Percentiles rank a stretch among this genome's conserved stretches.
Conservation (phyloP, 257 asterid genomes). For the Forsythia suspensa region DNA sequence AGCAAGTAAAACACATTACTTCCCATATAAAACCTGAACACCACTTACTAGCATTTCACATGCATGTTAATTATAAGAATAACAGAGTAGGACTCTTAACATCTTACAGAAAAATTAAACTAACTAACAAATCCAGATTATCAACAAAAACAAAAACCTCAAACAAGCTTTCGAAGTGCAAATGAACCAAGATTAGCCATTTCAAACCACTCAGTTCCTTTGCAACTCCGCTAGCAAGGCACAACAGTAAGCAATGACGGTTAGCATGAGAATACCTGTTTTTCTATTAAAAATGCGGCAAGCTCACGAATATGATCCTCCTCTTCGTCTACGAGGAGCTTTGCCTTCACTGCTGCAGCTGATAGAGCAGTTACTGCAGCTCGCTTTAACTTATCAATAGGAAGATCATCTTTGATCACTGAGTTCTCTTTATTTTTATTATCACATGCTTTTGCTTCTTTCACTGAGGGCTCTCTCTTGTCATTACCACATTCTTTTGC, state of each 20-base stretch:
- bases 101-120: neutral
- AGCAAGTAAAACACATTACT: neutral
- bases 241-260: neutral
- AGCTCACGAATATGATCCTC: constrained; percentile 89
- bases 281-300: constrained; percentile 65
- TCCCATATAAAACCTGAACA: neutral
- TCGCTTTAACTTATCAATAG: constrained; percentile 50
- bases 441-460: constrained; percentile 23
- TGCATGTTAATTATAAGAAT: neutral
- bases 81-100: neutral
- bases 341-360: constrained; percentile 97
- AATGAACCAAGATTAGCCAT: constrained; percentile 11
- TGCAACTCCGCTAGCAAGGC: constrained; percentile 19
- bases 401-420: constrained; percentile 35
- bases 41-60: neutral
- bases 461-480: neutral
- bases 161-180: constrained; percentile 7
- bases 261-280: constrained; percentile 58
- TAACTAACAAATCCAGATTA: neutral
- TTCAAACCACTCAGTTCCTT: constrained; percentile 11
- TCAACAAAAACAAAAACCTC: constrained; percentile 6
- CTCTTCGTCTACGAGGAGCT: constrained; percentile 91
- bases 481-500: constrained; percentile 24
- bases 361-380: constrained; percentile 89
- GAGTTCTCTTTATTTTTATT: constrained; percentile 38